These are phyloP conservation scores for Ganoderma leucocontextum DNA, from an alignment of 1,284 basidiomycete species.

Conservation along the genomic window DNA sequence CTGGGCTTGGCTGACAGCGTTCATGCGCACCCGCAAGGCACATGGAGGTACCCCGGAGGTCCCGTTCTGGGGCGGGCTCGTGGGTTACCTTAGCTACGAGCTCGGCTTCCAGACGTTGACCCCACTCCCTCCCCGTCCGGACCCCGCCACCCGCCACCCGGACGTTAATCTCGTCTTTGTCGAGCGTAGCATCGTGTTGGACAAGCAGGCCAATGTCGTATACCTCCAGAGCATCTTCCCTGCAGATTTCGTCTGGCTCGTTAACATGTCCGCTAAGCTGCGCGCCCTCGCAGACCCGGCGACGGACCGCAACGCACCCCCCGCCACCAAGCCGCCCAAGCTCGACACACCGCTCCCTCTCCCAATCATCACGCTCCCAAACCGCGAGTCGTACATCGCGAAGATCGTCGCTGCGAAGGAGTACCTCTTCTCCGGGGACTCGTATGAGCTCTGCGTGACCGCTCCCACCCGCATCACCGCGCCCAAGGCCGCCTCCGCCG, in stretches of 20 bases:
- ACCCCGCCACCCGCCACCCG: slow-evolving; percentile 51
- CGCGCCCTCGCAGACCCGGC: slow-evolving; percentile 20
- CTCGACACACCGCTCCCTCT: slow-evolving; percentile 24
- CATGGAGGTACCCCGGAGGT: slow-evolving; percentile 55
- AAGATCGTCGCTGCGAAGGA: slow-evolving; percentile 82
- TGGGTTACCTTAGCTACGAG: slow-evolving; percentile 80
- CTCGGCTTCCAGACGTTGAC: slow-evolving; percentile 66
- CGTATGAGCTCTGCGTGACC: slow-evolving; percentile 96
- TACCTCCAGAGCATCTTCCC: slow-evolving; percentile 72
- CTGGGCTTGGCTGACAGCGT: slow-evolving; percentile 77
- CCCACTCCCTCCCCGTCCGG: slow-evolving; percentile 44
- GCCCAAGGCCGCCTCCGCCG: slow-evolving; percentile 42
- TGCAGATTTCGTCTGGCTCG: slow-evolving; percentile 67
- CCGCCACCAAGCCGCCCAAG: slow-evolving; percentile 13
- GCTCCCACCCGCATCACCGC: slow-evolving; percentile 71
- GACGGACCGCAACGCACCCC: not conserved
- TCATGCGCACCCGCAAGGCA: slow-evolving; percentile 63
- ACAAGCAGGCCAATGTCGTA: slow-evolving; percentile 53
- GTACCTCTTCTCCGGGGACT: slow-evolving; percentile 85
- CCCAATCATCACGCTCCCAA: slow-evolving; percentile 57
- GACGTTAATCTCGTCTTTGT: slow-evolving; percentile 80
- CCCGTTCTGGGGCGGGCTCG: slow-evolving; percentile 83
- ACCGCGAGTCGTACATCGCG: slow-evolving; percentile 70
- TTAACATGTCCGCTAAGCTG: slow-evolving; percentile 45
- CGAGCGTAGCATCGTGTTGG: slow-evolving; percentile 78